Evolutionary conservation across 2,329 filamentous ascomycete genomes (phyloP), one percentile per base, ranked within the genome.

Genomic region (Lizonia empirigonia): DNA sequence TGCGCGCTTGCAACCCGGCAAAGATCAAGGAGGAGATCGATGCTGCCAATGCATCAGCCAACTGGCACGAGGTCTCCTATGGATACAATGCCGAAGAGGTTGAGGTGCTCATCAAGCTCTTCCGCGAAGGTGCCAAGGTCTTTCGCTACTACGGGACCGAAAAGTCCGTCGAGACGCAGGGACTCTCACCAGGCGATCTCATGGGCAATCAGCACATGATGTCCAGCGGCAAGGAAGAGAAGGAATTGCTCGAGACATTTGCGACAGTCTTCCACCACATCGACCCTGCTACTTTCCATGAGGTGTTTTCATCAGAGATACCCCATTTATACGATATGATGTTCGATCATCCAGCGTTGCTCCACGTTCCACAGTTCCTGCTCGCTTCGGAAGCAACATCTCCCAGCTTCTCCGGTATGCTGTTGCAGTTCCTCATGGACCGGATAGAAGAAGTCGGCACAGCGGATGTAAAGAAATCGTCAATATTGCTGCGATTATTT

Each of bases 251-350:
- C 6, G 95, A 99, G 77, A 96, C 91, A 2, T 99, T 99, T 71
- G 94, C 93, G 2, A 97, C 94, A 0, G 92, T 99, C 22, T 99
- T 99, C 70, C 94, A 99, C 71, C 95, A 93, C 74, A 94, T 99
- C 58, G 94, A 99, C 68, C 94, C 94, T 2, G 94, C 95, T 9
- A 97, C 93, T 0, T 99, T 99, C 70, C 92, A 99, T 66, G 94
- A 99, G 76, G 91, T 99, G 32, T 99, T 99, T 72, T 90, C 96
- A 70, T 90, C 92, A 54, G 94, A 97, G 77, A 97, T 99, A 54
- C 93, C 93, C 29, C 90, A 91, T 73, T 84, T 99, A 29, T 97
- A 99, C 72, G 89, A 96, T 58, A 93, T 97, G 82, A 97, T 96
- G 76, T 96, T 97, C 70, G 91, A 97, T 70, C 94, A 99, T 73